Conservation (phyloP, 2,329 filamentous ascomycete genomes). For the Talaromyces sp. region DNA sequence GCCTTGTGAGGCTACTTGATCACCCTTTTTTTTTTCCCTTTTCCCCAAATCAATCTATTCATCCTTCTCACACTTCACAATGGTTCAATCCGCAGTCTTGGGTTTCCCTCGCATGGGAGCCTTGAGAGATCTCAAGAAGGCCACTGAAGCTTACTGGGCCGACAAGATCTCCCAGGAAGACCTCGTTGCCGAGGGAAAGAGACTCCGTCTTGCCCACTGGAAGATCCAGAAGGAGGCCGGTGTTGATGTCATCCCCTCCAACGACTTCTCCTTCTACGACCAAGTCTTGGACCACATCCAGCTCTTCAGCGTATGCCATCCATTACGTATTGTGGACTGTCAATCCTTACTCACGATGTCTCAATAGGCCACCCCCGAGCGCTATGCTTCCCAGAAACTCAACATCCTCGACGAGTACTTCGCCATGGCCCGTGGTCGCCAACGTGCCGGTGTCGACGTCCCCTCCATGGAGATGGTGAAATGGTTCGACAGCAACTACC, state of each 20-base stretch:
- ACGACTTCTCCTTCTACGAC: conserved; percentile 99
- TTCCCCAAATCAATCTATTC: not conserved
- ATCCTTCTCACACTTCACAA: conserved; percentile 7
- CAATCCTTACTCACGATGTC: not conserved
- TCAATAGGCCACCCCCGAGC: conserved; percentile 78
- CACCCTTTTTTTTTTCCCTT: not conserved
- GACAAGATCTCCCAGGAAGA: conserved; percentile 91
- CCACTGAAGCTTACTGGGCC: conserved; percentile 95
- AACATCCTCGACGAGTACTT: conserved; percentile 95
- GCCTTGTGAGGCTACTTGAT: conserved; percentile 2
- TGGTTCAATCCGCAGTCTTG: conserved; percentile 61
- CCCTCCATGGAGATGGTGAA: conserved; percentile 84
- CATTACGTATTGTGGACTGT: conserved; percentile 21
- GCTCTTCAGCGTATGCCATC: conserved; percentile 75
- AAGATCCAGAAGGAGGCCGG: conserved; percentile 99
- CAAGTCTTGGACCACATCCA: conserved; percentile 97
- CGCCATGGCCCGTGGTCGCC: conserved; percentile 98
- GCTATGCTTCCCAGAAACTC: conserved; percentile 87
- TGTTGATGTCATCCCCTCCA: conserved; percentile 96
- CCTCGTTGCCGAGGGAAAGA: conserved; percentile 91
- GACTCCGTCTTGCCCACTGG: conserved; percentile 95
- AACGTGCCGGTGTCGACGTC: conserved; percentile 64
- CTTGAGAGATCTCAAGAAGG: conserved; percentile 99
- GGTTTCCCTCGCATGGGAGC: conserved; percentile 99
- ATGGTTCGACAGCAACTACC: conserved; percentile 99